Percentiles rank a stretch among this genome's conserved stretches.
Conservation (phyloP, 208 protist species). For the Naegleria gruberi region DNA sequence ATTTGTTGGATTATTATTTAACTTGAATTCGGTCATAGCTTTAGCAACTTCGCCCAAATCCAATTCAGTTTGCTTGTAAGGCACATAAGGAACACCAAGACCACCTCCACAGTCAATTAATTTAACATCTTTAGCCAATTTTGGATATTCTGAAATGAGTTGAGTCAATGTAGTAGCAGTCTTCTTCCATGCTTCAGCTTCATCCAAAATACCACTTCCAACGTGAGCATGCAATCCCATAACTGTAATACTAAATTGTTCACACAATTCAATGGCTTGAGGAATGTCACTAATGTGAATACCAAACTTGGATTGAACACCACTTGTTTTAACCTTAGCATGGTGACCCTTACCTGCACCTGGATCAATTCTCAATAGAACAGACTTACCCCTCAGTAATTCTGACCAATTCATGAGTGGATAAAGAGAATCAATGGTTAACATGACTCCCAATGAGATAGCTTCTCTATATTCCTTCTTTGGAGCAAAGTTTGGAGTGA, state of each 20-base stretch:
- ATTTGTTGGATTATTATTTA: neutral
- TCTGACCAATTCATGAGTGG: neutral
- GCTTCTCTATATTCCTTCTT: neutral
- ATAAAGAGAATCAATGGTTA: neutral
- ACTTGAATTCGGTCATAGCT: neutral
- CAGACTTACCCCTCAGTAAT: neutral
- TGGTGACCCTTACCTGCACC: slow-evolving; percentile 13
- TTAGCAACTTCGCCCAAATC: neutral
- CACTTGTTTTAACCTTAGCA: neutral
- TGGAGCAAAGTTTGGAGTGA: slow-evolving; percentile 23
- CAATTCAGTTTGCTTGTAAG: neutral
- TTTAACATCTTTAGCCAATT: neutral
- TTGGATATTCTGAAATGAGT: neutral
- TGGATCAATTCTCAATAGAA: slow-evolving; percentile 1
- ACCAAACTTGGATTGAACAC: slow-evolving; percentile 10
- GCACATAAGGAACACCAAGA: slow-evolving; percentile 8
- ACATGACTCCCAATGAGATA: neutral
- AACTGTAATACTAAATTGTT: neutral
- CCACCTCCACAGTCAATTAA: slow-evolving; percentile 5
- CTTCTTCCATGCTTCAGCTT: neutral
- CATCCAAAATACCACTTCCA: slow-evolving; percentile 12
- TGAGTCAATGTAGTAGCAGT: neutral
- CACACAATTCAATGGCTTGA: neutral
- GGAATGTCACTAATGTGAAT: neutral
- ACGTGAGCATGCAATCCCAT: slow-evolving; percentile 11